Conservation (phyloP, 1,284 basidiomycete species). For the Schizopora paradoxa region DNA sequence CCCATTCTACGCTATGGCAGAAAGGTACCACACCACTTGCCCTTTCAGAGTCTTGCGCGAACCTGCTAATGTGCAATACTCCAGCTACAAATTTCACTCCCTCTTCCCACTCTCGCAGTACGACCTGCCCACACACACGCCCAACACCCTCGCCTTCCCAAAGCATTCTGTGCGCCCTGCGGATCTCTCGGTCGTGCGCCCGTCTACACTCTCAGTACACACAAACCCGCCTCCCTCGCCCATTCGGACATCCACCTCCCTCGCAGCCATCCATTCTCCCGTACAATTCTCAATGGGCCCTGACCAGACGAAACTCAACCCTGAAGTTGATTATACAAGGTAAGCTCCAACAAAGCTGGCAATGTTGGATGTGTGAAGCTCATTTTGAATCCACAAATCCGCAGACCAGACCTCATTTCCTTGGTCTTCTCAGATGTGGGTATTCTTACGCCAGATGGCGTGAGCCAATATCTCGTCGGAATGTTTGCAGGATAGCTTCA, state of each 20-base stretch:
- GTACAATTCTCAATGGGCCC: conserved; percentile 49
- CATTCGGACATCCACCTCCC: conserved; percentile 12
- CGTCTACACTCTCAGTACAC: conserved; percentile 15
- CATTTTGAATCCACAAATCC: conserved; percentile 12
- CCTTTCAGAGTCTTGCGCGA: too few species aligned
- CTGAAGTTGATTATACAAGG: conserved; percentile 82
- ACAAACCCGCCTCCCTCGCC: conserved; percentile 20
- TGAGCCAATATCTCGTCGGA: conserved; percentile 85
- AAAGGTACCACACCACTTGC: too few species aligned
- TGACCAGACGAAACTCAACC: conserved; percentile 71
- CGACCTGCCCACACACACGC: conserved; percentile 84
- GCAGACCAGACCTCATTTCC: conserved; percentile 81
- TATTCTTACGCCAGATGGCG: conserved; percentile 86
- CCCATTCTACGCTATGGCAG: conserved; percentile 95
- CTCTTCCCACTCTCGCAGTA: conserved; percentile 96
- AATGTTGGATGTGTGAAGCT: conserved; percentile 13
- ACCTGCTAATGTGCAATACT: conserved; percentile 26
- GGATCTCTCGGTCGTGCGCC: conserved; percentile 20
- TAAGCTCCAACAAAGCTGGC: conserved; percentile 25
- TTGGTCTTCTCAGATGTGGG: conserved; percentile 91
- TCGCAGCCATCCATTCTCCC: conserved; percentile 19
- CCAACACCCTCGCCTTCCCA: conserved; percentile 64
- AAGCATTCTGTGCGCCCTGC: conserved; percentile 28
- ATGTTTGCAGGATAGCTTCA: conserved; percentile 71
- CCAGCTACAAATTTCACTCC: conserved; percentile 95